Percentiles rank a stretch among this genome's conserved stretches.
phyloP scores from a whole-genome alignment of 306 rosid species.

The Begonia loranthoides region DNA sequence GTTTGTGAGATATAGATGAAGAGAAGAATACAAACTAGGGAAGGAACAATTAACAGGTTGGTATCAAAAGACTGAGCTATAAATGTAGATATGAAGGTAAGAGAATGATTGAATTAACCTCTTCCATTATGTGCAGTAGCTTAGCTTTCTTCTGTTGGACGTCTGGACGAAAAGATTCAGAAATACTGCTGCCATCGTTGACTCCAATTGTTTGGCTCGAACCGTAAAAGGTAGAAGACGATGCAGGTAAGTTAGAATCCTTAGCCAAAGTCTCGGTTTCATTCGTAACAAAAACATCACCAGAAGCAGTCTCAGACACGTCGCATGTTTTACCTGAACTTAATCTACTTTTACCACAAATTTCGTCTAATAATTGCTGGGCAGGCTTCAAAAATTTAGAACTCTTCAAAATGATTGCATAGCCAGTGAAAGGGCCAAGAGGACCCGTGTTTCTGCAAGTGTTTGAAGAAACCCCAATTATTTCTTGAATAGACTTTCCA shows the following conservation, averaged over 20 bases:
- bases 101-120: no score
- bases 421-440: conserved; percentile 93
- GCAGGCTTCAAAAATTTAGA: conserved; percentile 73
- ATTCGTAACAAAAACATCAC: conserved; percentile 22
- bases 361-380: conserved; percentile 54
- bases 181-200: conserved; percentile 29
- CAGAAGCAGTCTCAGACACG: conserved; percentile 26
- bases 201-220: conserved; percentile 31
- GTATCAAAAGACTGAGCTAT: no score
- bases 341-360: conserved; percentile 22
- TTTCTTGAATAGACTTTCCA: conserved; percentile 47
- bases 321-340: conserved; percentile 13
- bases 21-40: no score
- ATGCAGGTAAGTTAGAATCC: conserved; percentile 28
- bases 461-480: conserved; percentile 27
- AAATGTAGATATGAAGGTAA: no score
- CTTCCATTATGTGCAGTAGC: conserved; percentile 71
- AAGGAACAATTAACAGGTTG: no score
- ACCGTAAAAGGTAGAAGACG: conserved; percentile 33
- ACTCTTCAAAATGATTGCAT: conserved; percentile 69
- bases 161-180: conserved; percentile 34
- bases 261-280: conserved; percentile 20
- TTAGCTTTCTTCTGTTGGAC: conserved; percentile 69
- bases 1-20: no score
- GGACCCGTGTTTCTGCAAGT: conserved; percentile 55